Conservation (phyloP, 164 flowering plant species). For the Chloranthus sessilifolius region DNA sequence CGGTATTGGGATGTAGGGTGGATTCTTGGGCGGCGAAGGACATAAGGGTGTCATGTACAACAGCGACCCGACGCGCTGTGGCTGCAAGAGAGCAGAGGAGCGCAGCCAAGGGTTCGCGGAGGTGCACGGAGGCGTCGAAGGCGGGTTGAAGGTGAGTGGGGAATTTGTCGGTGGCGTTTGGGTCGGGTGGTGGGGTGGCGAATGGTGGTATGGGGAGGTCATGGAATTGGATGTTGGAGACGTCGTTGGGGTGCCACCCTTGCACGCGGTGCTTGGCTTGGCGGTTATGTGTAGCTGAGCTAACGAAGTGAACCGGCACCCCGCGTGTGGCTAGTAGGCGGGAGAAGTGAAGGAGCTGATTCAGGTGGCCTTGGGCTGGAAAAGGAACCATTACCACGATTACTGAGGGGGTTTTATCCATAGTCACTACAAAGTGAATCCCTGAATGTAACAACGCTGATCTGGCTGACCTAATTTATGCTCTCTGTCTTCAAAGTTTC, state of each 20-base stretch:
- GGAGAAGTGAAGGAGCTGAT: slow-evolving; percentile 44
- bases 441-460: too few species aligned
- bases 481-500: too few species aligned
- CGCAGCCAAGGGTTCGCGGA: slow-evolving; percentile 27
- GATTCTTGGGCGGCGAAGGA: slow-evolving; percentile 33
- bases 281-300: slow-evolving; percentile 34
- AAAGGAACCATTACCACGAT: slow-evolving; percentile 41
- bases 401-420: too few species aligned
- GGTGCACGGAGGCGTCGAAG: slow-evolving; percentile 25
- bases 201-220: slow-evolving; percentile 30
- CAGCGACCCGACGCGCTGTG: slow-evolving; percentile 17
- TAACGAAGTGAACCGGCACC: slow-evolving; percentile 31
- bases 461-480: too few species aligned
- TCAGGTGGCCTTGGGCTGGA: slow-evolving; percentile 52
- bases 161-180: slow-evolving; percentile 23
- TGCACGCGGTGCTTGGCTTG: slow-evolving; percentile 31
- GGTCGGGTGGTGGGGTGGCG: slow-evolving; percentile 34
- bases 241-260: slow-evolving; percentile 15
- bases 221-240: slow-evolving; percentile 37
- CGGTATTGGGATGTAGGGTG: slow-evolving; percentile 26
- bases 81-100: slow-evolving; percentile 28
- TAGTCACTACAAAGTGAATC: too few species aligned
- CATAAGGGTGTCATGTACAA: slow-evolving; percentile 40
- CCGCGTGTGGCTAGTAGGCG: slow-evolving; percentile 25
- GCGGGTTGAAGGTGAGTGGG: slow-evolving; percentile 38